A percentile compares a stretch with the other conserved stretches of the same genome.
Conservation (phyloP, 208 protist species). For the Leishmania guyanensis region DNA sequence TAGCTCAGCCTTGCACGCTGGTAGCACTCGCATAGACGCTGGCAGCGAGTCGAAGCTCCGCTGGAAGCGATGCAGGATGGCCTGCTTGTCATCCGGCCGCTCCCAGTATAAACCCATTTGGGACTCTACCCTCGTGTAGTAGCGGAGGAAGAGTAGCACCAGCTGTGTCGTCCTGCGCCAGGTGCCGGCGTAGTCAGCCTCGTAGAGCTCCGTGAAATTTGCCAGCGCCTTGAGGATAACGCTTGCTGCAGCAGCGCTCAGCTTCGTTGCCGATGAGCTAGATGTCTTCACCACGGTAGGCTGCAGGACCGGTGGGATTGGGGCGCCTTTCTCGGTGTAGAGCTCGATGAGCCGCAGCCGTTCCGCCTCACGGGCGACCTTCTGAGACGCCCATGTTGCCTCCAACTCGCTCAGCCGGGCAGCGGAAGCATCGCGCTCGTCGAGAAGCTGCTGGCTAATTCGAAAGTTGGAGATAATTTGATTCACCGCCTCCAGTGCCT, state of each 20-base stretch:
- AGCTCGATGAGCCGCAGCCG: slow-evolving; percentile 56
- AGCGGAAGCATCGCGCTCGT: slow-evolving; percentile 47
- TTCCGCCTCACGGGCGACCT: slow-evolving; percentile 62
- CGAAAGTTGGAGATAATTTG: slow-evolving; percentile 36
- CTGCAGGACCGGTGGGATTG: slow-evolving; percentile 63
- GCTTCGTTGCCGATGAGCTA: slow-evolving; percentile 19
- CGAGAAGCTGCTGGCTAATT: slow-evolving; percentile 36
- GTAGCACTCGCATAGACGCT: slow-evolving; percentile 38
- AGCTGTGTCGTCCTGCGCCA: slow-evolving; percentile 40
- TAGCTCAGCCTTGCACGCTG: slow-evolving; percentile 76
- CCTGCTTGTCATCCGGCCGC: slow-evolving; percentile 69
- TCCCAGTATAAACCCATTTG: slow-evolving; percentile 55
- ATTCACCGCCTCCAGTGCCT: slow-evolving; percentile 40
- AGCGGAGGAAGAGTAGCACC: slow-evolving; percentile 45
- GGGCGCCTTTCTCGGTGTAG: slow-evolving; percentile 75
- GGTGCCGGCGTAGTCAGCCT: slow-evolving; percentile 42
- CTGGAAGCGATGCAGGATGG: slow-evolving; percentile 59
- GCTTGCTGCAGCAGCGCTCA: slow-evolving; percentile 12
- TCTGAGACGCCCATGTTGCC: slow-evolving; percentile 37
- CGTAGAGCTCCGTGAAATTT: slow-evolving; percentile 51
- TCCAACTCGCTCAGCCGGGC: slow-evolving; percentile 42
- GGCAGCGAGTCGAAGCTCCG: slow-evolving; percentile 56
- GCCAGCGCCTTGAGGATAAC: slow-evolving; percentile 48
- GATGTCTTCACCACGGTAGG: slow-evolving; percentile 10
- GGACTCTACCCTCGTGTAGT: slow-evolving; percentile 39